Base-by-base conservation (phyloP, 2,329 filamentous ascomycete genomes). In the Beauveria scarabaeidicola region DNA sequence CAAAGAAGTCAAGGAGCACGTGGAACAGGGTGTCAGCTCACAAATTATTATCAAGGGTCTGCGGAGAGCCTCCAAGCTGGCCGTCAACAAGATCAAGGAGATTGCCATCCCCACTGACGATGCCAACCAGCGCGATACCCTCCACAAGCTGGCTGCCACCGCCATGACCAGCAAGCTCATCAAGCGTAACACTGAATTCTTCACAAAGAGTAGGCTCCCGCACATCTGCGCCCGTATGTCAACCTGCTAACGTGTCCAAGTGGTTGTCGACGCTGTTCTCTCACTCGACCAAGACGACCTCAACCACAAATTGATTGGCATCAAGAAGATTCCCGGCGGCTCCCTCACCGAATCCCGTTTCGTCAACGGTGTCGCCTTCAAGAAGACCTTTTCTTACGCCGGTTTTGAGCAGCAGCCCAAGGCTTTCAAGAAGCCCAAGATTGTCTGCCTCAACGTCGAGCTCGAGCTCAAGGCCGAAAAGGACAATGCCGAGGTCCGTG, bases 81-180 rank as follows among this genome's bases (percentile, higher is more conserved):
- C 94, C 19, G 91, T 97, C 73, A 97, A 97, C 82, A 97, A 97
- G 82, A 88, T 99, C 74, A 96, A 95, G 83, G 94, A 99, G 78
- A 96, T 99, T 73, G 89, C 92, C 52, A 85, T 97, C 66, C 86
- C 86, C 76, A 92, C 91, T 59, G 83, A 85, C 66, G 91, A 96
- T 73, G 84, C 81, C 61, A 93, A 89, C 76, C 89, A 88, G 76
- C 85, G 90, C 67, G 92, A 97, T 68, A 97, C 92, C 46, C 82
- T 99, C 62, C 77, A 81, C 73, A 96, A 96, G 77, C 81, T 99
- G 67, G 94, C 94, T 32, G 91, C 84, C 40, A 99, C 94, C 29
- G 94, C 94, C 67, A 99, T 99, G 94, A 97, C 92, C 75, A 97
- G 92, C 83, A 99, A 99, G 81, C 81, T 99, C 68, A 97, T 99